Evolutionary conservation across 2,329 filamentous ascomycete species (phyloP).

Genomic region (Thielaviopsis populi): DNA sequence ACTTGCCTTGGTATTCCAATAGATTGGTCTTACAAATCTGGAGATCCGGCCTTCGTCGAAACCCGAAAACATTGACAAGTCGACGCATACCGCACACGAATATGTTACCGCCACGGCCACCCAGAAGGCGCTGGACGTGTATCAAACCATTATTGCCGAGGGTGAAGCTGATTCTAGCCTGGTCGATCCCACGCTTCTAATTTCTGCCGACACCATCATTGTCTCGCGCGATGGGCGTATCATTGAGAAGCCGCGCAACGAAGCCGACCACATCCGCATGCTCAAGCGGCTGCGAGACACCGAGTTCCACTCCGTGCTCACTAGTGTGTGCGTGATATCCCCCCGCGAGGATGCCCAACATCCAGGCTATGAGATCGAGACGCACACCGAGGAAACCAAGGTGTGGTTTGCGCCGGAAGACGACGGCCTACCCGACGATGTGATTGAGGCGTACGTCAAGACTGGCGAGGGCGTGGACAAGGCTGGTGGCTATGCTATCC

Average conservation of each 20-base stretch:
- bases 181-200: slow-evolving; percentile 65
- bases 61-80: slow-evolving; percentile 74
- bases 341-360: slow-evolving; percentile 65
- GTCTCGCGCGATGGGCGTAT: slow-evolving; percentile 61
- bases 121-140: slow-evolving; percentile 67
- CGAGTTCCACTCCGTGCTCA: slow-evolving; percentile 66
- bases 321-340: slow-evolving; percentile 68
- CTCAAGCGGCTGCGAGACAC: slow-evolving; percentile 67
- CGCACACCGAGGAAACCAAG: slow-evolving; percentile 73
- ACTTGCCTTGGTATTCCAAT: neutral
- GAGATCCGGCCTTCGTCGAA: slow-evolving; percentile 73
- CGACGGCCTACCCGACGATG: slow-evolving; percentile 54
- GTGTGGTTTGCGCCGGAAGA: slow-evolving; percentile 65
- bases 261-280: slow-evolving; percentile 72
- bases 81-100: slow-evolving; percentile 59
- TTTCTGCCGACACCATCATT: slow-evolving; percentile 84
- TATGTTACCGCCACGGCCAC: slow-evolving; percentile 82
- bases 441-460: slow-evolving; percentile 62
- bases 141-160: slow-evolving; percentile 32
- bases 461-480: slow-evolving; percentile 92
- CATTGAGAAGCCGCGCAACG: slow-evolving; percentile 76
- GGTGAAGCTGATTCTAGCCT: slow-evolving; percentile 26
- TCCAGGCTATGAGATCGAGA: slow-evolving; percentile 73
- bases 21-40: slow-evolving; percentile 67
- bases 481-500: slow-evolving; percentile 88